These are phyloP conservation scores for Abelmoschus esculentus DNA, from an alignment of 345 rosid species.

Conservation along the genomic window DNA sequence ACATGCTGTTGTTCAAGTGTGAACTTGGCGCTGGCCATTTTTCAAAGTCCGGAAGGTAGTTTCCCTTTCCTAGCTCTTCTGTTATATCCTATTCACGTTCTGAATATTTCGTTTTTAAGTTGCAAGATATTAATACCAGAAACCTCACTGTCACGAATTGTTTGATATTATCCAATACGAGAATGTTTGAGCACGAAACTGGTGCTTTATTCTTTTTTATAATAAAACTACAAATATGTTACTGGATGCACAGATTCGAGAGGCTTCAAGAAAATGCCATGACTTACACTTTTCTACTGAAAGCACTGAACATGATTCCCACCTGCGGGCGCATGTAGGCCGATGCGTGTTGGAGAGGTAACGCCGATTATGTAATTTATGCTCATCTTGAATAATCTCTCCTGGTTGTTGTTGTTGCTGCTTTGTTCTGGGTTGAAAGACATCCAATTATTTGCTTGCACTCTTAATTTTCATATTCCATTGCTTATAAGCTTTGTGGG, in stretches of 20 bases:
- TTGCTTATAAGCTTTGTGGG: no score
- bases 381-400: no score
- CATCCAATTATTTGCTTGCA: no score
- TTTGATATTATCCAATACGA: background rate
- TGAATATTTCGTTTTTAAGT: background rate
- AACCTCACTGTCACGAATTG: background rate
- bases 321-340: conserved; percentile 1
- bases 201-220: no score
- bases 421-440: no score
- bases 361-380: background rate
- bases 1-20: conserved; percentile 71
- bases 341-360: background rate
- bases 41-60: conserved; percentile 91
- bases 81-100: background rate
- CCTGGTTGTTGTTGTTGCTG: no score
- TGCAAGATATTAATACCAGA: background rate
- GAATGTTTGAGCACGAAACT: background rate
- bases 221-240: background rate
- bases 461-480: no score
- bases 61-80: background rate
- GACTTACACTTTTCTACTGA: conserved; percentile 57
- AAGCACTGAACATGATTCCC: conserved; percentile 68
- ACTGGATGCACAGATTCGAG: conserved; percentile 72
- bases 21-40: conserved; percentile 94
- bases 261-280: conserved; percentile 85